Evolutionary conservation across 1,284 basidiomycete genomes (phyloP).

Genomic region (Ceratobasidium sp.): DNA sequence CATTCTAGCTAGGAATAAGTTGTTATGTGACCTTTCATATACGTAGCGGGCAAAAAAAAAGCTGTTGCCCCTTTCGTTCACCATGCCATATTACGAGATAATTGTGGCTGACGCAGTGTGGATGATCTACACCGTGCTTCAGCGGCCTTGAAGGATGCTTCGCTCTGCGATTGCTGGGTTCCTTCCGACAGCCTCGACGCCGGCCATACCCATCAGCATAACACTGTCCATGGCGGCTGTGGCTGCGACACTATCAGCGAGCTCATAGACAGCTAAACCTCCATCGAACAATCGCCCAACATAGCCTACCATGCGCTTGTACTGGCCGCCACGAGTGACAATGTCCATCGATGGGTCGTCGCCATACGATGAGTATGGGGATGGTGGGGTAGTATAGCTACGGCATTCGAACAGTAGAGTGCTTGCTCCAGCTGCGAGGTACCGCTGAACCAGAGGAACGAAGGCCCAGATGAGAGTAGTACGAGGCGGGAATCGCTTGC

Average conservation of each 20-base stretch:
- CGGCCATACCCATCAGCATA: slow-evolving; percentile 41
- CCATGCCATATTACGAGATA: slow-evolving; percentile 38
- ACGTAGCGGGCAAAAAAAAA: neutral
- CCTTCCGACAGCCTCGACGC: slow-evolving; percentile 36
- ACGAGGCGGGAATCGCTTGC: slow-evolving; percentile 35
- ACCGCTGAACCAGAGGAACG: slow-evolving; percentile 30
- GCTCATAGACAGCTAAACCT: slow-evolving; percentile 24
- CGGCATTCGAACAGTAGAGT: slow-evolving; percentile 37
- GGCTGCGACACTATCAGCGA: slow-evolving; percentile 35
- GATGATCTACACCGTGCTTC: slow-evolving; percentile 4
- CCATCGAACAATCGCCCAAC: slow-evolving; percentile 32
- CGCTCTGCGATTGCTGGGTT: slow-evolving; percentile 32
- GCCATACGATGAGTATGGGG: neutral
- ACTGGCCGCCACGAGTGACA: slow-evolving; percentile 22
- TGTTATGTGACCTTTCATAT: neutral
- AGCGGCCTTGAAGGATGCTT: slow-evolving; percentile 26
- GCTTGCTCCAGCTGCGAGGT: slow-evolving; percentile 30
- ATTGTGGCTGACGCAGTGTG: slow-evolving; percentile 33
- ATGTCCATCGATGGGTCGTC: slow-evolving; percentile 36
- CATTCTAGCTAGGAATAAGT: slow-evolving; percentile 29
- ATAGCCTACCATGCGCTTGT: slow-evolving; percentile 41
- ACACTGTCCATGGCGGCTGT: slow-evolving; percentile 38
- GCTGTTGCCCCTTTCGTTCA: slow-evolving; percentile 22
- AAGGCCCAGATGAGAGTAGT: slow-evolving; percentile 35
- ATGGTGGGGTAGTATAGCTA: slow-evolving; percentile 28